These are phyloP conservation scores for Xylaria sp. DNA, from an alignment of 2,329 filamentous ascomycete genomes.

Conservation along the genomic window DNA sequence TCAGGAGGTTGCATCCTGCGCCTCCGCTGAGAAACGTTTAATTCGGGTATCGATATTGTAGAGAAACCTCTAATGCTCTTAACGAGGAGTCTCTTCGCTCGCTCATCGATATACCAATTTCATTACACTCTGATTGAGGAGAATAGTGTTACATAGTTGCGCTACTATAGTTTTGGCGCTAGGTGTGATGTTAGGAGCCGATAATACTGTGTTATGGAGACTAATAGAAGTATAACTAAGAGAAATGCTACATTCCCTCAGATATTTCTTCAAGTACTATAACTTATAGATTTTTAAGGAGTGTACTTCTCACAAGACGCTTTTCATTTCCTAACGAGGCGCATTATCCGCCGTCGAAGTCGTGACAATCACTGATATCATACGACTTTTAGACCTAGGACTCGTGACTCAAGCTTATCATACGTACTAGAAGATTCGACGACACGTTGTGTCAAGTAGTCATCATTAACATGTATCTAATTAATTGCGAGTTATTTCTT, in stretches of 20 bases:
- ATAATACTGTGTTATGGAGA: not conserved
- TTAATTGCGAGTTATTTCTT: not conserved
- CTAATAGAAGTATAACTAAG: not conserved
- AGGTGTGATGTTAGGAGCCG: not conserved
- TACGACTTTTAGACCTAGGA: too few relatives aligned
- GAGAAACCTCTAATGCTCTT: not conserved
- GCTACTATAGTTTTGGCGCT: not conserved
- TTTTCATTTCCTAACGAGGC: not conserved
- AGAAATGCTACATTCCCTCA: not conserved
- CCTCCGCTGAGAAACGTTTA: not conserved
- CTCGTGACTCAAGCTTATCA: too few relatives aligned
- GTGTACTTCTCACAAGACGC: not conserved
- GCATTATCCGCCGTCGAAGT: not conserved
- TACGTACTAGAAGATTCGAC: too few relatives aligned
- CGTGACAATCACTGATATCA: not conserved
- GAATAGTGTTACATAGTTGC: too few relatives aligned
- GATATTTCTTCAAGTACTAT: not conserved
- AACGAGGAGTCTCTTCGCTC: too few relatives aligned
- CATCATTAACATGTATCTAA: not conserved
- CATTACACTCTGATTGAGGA: too few relatives aligned
- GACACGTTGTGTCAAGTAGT: too few relatives aligned
- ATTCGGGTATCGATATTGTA: not conserved
- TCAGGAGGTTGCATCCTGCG: not conserved
- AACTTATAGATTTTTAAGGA: not conserved
- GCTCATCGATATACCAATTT: too few relatives aligned